These are phyloP conservation scores for Centaurea solstitialis DNA, from an alignment of 129 eudicot species.

Conservation along the genomic window DNA sequence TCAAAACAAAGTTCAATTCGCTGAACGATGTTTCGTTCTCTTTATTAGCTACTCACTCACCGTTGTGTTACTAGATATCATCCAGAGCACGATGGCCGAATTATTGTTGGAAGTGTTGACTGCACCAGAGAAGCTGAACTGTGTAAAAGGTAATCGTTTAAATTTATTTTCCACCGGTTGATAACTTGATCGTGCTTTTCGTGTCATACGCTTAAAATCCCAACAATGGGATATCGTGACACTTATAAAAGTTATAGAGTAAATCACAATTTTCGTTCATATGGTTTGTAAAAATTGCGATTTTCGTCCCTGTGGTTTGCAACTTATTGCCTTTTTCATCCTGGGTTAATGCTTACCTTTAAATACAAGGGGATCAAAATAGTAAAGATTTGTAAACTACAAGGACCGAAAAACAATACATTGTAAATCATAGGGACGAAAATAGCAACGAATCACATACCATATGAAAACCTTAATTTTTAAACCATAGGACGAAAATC, in stretches of 20 bases:
- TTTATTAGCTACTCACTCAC: conserved; percentile 19
- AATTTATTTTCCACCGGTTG: not conserved
- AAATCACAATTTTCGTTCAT: no score
- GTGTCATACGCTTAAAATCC: not conserved
- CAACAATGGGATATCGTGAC: not conserved
- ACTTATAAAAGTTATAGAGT: not conserved
- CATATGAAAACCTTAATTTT: no score
- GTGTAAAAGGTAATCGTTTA: conserved; percentile 65
- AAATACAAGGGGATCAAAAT: no score
- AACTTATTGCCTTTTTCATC: no score
- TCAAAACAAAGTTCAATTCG: not conserved
- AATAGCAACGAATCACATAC: no score
- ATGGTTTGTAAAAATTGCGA: no score
- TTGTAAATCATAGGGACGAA: no score
- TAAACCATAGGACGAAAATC: no score
- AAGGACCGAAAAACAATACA: no score
- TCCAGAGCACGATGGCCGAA: conserved; percentile 84
- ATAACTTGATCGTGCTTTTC: not conserved
- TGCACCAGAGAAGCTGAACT: conserved; percentile 80
- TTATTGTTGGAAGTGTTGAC: conserved; percentile 80
- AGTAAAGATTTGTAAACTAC: no score
- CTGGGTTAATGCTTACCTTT: no score
- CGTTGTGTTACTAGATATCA: conserved; percentile 55
- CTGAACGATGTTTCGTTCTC: conserved; percentile 6
- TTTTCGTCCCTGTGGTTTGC: no score